Evolutionary conservation across 805 yeast genomes (phyloP), one percentile per base, ranked within the genome.

Genomic region (Naumovozyma castellii): DNA sequence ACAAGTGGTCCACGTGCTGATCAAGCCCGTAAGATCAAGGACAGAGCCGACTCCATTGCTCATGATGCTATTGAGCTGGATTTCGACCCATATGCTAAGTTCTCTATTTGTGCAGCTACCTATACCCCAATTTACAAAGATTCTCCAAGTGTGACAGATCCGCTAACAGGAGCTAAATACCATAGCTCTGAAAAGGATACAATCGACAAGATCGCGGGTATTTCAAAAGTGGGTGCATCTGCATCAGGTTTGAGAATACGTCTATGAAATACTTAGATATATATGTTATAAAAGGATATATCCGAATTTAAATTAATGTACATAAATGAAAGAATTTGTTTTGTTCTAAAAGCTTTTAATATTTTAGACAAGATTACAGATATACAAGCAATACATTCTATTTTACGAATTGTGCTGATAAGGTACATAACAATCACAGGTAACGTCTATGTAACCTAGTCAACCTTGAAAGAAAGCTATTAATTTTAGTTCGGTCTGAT

Each of bases 1-100:
- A 51, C 81, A 1, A 59, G 75, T 14, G 96, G 96, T 14, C 71
- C 87, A 35, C 80, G 87, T 61, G 87, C 88, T 13, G 96, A 87
- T 40, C 86, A 82, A 61, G 97, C 96, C 4, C 76, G 72, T 46
- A 86, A 84, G 65, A 74, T 88, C 51, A 85, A 84, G 65, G 69
- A 78, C 18, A 80, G 76, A 54, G 78, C 96, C 12, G 97, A 88
- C 51, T 64, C 82, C 1, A 66, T 81, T 46, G 83, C 94, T 2
- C 76, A 78, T 39, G 97, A 94, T 65, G 87, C 92, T 3, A 70
- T 88, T 45, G 92, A 86, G 56, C 76, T 88, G 51, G 94, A 90
- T 58, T 92, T 87, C 58, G 96, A 92, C 59, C 94, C 88, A 40
- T 83, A 78, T 59, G 90, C 94, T 2, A 87, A 84, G 42, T 88